Conservation (phyloP, 441 rosid species). For the Croton laevigatus region DNA sequence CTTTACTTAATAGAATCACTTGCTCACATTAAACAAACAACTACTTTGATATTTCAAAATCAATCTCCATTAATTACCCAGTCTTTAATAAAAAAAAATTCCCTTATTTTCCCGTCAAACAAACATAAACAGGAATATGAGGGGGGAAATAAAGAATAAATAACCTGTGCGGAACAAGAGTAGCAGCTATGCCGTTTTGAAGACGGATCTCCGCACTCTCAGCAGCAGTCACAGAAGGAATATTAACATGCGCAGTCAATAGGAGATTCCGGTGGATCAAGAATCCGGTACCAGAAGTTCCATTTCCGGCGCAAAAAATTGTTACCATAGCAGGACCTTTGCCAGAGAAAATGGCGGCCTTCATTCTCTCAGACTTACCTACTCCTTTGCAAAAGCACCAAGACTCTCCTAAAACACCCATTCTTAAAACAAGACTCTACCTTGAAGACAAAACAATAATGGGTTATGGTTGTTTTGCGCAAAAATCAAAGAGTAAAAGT, state of each 20-base stretch:
- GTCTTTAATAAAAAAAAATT: background rate
- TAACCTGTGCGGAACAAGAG: conserved; percentile 83
- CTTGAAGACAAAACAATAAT: background rate
- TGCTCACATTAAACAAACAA: background rate
- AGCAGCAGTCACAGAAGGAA: conserved; percentile 77
- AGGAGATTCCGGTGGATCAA: conserved; percentile 90
- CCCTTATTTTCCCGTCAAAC: background rate
- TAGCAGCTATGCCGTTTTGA: conserved; percentile 67
- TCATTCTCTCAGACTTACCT: conserved; percentile 79
- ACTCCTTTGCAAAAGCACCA: conserved; percentile 97
- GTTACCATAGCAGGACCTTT: conserved; percentile 69
- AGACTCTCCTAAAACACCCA: conserved; percentile 73
- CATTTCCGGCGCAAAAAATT: conserved; percentile 47
- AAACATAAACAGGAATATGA: background rate
- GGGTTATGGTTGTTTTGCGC: background rate
- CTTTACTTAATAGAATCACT: background rate
- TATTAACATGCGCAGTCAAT: conserved; percentile 76
- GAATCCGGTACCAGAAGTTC: conserved; percentile 63
- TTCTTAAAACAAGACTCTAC: conserved; percentile 15
- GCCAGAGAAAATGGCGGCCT: conserved; percentile 69
- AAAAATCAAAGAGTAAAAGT: background rate
- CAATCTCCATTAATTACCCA: background rate
- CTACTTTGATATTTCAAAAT: background rate
- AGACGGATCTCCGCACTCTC: conserved; percentile 81
- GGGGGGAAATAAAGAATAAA: background rate